Evolutionary conservation across 1,284 basidiomycete species (phyloP), one percentile per base, ranked within the genome.

Genomic region (Chondrostereum purpureum): DNA sequence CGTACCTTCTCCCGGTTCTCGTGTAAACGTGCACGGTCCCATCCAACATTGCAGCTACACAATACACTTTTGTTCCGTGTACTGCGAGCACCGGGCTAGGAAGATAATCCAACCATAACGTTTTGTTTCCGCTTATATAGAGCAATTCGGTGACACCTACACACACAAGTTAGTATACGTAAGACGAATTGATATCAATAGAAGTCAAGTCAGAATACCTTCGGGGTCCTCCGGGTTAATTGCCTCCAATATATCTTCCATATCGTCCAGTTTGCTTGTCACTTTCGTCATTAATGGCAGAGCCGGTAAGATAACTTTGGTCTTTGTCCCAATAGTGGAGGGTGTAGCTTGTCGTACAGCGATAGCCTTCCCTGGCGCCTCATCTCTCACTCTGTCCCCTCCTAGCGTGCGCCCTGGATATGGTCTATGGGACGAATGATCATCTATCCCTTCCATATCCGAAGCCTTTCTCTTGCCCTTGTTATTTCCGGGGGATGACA

Each of bases 41-140:
- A 59, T 95, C 90, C 51, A 83, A 75, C 65, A 79, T 73, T 0
- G 80, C 87, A 2, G 78, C 85, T 2, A 89, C 92, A 50, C 82
- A 83, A 59, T 92, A 92, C 2, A 58, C 58, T 2, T 63, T 58
- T 0, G 88, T 86, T 0, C 81, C 80, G 1, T 80, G 80, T 22
- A 90, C 61, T 0, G 73, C 68, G 3, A 94, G 60, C 4, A 80
- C 79, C 4, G 84, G 81, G 0, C 77, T 77, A 1, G 88, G 78
- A 5, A 92, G 58, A 62, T 88, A 97, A 62, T 97, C 92, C 43
- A 93, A 61, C 93, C 94, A 98, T 44, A 86, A 76, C 5, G 82
- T 77, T 58, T 83, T 70, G 64, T 83, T 78, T 23, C 78, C 74
- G 54, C 69, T 76, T 36, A 77, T 65, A 50, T 80, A 80, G 5